These are phyloP conservation scores for Paradendryphiella salina DNA, from an alignment of 2,329 filamentous ascomycete species.

Conservation along the genomic window DNA sequence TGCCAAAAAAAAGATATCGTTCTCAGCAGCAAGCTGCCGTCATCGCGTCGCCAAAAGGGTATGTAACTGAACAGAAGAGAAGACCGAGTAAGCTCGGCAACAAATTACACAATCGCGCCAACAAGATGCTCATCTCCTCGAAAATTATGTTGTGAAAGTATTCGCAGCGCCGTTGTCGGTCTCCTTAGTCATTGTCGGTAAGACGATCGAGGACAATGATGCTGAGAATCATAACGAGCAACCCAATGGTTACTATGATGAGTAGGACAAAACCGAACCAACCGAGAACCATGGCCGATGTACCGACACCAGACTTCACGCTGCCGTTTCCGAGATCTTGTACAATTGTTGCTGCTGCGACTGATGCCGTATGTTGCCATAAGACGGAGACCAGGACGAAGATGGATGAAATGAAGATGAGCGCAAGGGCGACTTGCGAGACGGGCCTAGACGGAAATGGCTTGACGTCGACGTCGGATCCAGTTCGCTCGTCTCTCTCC, in stretches of 20 bases:
- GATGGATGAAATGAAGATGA: constrained; percentile 75
- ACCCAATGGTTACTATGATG: constrained; percentile 91
- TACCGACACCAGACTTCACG: constrained; percentile 85
- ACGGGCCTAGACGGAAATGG: constrained; percentile 91
- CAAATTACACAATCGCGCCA: constrained; percentile 31
- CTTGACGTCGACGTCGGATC: constrained; percentile 87
- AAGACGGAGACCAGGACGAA: constrained; percentile 70
- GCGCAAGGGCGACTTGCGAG: constrained; percentile 87
- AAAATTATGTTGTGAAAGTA: constrained; percentile 13
- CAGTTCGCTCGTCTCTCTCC: constrained; percentile 73
- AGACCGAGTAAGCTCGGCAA: constrained; percentile 34
- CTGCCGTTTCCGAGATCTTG: constrained; percentile 91
- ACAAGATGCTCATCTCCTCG: constrained; percentile 17
- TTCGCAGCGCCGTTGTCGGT: not conserved
- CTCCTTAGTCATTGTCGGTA: constrained; percentile 48
- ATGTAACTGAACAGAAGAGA: constrained; percentile 35
- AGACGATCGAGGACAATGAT: constrained; percentile 74
- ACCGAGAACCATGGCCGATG: constrained; percentile 91
- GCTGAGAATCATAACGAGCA: constrained; percentile 95
- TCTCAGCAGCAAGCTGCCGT: constrained; percentile 33
- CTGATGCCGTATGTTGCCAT: constrained; percentile 95
- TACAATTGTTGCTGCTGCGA: constrained; percentile 89
- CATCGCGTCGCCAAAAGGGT: constrained; percentile 32
- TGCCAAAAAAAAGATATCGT: constrained; percentile 32
- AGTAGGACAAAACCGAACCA: constrained; percentile 96